Conservation (phyloP, 73 alveolate genomes). For the Uronychia setigera region DNA sequence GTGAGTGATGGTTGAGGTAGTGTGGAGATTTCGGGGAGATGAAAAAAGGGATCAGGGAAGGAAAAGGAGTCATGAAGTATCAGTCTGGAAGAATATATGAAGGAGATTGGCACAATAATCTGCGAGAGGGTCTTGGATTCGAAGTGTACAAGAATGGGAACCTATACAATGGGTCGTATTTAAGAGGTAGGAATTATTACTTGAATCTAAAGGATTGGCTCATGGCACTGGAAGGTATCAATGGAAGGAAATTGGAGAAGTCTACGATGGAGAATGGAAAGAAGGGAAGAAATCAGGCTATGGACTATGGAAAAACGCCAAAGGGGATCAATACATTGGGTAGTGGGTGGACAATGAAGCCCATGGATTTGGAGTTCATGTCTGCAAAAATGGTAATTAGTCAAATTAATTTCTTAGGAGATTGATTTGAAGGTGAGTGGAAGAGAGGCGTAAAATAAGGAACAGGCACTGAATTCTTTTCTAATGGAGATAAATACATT, state of each 20-base stretch:
- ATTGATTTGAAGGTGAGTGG: constrained; percentile 50
- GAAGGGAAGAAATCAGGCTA: constrained; percentile 33
- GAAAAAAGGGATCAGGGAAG: constrained; percentile 5
- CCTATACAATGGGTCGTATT: constrained; percentile 58
- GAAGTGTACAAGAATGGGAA: constrained; percentile 53
- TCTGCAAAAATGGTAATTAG: constrained; percentile 36
- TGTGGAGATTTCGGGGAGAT: too few species aligned
- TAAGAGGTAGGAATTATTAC: constrained; percentile 64
- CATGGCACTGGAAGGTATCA: constrained; percentile 71
- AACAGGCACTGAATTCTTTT: constrained; percentile 39
- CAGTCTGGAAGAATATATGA: constrained; percentile 19
- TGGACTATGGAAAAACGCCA: constrained; percentile 35
- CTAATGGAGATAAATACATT: constrained; percentile 29
- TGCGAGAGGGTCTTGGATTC: constrained; percentile 67
- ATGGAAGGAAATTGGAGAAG: constrained; percentile 56
- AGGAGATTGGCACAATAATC: constrained; percentile 43
- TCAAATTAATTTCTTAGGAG: constrained; percentile 40
- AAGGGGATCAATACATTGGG: constrained; percentile 25
- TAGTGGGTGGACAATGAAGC: constrained; percentile 50
- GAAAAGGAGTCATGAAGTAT: constrained; percentile 38
- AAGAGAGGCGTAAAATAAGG: constrained; percentile 16
- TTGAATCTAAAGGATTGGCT: constrained; percentile 69
- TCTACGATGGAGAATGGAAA: constrained; percentile 75
- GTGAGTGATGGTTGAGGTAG: too few species aligned
- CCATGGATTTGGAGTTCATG: constrained; percentile 64